A percentile compares a stretch with the other conserved stretches of the same genome.
phyloP scores from a whole-genome alignment of 169 alveolate genomes.

The Plasmodium knowlesi region DNA sequence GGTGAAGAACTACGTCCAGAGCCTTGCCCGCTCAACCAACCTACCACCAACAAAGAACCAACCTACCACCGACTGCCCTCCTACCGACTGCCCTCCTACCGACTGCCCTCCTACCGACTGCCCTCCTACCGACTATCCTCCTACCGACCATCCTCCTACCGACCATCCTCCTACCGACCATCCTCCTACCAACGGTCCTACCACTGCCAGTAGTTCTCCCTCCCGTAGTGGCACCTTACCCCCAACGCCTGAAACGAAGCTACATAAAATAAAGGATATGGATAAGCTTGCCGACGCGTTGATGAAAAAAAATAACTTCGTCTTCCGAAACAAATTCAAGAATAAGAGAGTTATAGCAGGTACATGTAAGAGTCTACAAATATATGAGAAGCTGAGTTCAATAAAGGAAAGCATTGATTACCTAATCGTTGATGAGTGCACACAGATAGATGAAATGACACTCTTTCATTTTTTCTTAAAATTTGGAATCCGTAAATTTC shows the following conservation, averaged over 20 bases:
- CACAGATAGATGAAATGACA: slow-evolving; percentile 50
- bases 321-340: slow-evolving; percentile 40
- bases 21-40: background rate
- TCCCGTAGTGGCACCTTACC: background rate
- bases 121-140: background rate
- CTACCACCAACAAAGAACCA: too few species aligned
- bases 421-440: slow-evolving; percentile 51
- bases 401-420: slow-evolving; percentile 21
- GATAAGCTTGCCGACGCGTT: background rate
- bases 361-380: slow-evolving; percentile 34
- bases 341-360: slow-evolving; percentile 70
- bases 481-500: slow-evolving; percentile 13
- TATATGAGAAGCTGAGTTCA: slow-evolving; percentile 34
- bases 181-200: background rate
- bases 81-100: background rate
- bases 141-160: too few species aligned
- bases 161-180: background rate
- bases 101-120: background rate
- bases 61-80: background rate
- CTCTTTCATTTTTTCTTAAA: slow-evolving; percentile 33
- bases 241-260: background rate
- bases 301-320: slow-evolving; percentile 9
- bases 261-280: slow-evolving; percentile 27
- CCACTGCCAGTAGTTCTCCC: background rate
- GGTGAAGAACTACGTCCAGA: background rate